Conservation (phyloP, 441 rosid genomes). For the Mallotus repandus region DNA sequence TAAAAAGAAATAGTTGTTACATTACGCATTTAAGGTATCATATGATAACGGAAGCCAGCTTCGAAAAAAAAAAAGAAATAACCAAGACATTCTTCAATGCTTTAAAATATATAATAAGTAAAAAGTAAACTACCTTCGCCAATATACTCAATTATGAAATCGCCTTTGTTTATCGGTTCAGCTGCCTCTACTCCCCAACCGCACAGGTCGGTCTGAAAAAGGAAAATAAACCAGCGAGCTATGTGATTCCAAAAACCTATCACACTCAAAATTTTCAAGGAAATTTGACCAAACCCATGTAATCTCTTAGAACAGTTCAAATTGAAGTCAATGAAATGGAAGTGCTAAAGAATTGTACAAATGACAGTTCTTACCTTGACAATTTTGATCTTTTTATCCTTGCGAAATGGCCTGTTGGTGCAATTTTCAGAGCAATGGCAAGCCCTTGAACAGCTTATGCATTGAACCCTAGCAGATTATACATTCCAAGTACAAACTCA, state of each 20-base stretch:
- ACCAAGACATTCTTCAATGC: conserved; percentile 3
- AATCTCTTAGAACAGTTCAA: not conserved
- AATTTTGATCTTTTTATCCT: conserved; percentile 76
- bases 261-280: not conserved
- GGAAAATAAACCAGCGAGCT: conserved; percentile 20
- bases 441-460: conserved; percentile 88
- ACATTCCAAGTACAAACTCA: conserved; percentile 1
- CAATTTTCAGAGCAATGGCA: conserved; percentile 83
- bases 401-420: conserved; percentile 90
- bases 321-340: not conserved
- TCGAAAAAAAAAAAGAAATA: not conserved
- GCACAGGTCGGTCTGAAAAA: conserved; percentile 72
- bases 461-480: conserved; percentile 58
- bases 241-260: conserved; percentile 5
- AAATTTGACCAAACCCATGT: conserved; percentile 2
- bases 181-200: conserved; percentile 99
- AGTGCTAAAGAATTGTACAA: not conserved
- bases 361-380: conserved; percentile 56
- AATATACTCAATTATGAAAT: conserved; percentile 83
- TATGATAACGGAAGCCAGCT: not conserved
- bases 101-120: not conserved
- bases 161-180: conserved; percentile 71
- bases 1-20: not conserved
- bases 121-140: conserved; percentile 74
- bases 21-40: not conserved